Evolutionary conservation across 768 basidiomycete genomes (phyloP).

Genomic region (Lactarius sp.): DNA sequence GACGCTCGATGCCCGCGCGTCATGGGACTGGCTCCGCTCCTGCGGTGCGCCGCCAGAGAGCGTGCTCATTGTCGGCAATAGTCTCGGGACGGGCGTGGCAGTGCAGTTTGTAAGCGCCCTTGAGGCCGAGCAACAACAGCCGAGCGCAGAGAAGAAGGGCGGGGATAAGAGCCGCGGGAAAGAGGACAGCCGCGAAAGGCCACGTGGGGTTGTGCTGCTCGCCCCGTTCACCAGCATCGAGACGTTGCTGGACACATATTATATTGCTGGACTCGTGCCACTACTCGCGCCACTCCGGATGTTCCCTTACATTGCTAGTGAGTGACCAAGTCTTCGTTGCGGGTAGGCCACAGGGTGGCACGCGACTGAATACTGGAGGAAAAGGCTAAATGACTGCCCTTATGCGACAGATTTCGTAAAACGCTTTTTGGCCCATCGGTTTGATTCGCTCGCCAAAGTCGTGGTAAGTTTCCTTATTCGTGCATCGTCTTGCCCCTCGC

Average conservation of each 20-base stretch:
- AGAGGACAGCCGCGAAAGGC: constrained; percentile 28
- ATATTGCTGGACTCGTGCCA: constrained; percentile 60
- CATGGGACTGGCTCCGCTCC: constrained; percentile 70
- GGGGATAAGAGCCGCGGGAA: not conserved
- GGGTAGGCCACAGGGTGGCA: not conserved
- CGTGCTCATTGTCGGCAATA: constrained; percentile 79
- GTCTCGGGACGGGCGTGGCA: constrained; percentile 80
- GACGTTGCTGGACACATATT: constrained; percentile 62
- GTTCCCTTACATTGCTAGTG: constrained; percentile 60
- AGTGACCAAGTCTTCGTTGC: constrained; percentile 32
- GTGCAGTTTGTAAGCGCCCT: constrained; percentile 40
- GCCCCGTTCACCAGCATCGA: constrained; percentile 37
- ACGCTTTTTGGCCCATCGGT: constrained; percentile 49
- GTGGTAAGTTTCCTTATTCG: constrained; percentile 40
- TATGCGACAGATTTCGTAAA: constrained; percentile 45
- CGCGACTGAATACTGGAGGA: not conserved
- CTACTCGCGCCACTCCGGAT: constrained; percentile 62
- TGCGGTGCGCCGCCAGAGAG: constrained; percentile 53
- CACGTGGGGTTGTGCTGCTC: constrained; percentile 39
- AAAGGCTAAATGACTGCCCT: constrained; percentile 1
- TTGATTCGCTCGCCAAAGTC: constrained; percentile 58
- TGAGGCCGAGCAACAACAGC: constrained; percentile 32
- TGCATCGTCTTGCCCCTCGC: not conserved
- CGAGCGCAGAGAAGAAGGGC: not conserved
- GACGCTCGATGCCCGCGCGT: constrained; percentile 64